Percentiles rank a stretch among this genome's conserved stretches.
Conservation (phyloP, 1,139 yeast genomes). For the Nakaseomyces delphensis region DNA sequence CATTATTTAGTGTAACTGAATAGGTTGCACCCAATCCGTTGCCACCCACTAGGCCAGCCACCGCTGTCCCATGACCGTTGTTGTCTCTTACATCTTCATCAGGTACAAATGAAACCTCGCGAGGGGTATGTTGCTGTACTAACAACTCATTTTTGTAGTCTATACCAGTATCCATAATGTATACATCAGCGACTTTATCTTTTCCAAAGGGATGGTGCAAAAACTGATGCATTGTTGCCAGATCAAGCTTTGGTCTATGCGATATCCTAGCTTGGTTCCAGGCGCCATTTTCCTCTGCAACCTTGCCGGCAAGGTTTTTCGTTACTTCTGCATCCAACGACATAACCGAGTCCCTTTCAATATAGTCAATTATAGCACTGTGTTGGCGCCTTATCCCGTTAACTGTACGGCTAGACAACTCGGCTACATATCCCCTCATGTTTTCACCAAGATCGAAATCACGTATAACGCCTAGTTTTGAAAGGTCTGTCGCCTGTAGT, state of each 20-base stretch:
- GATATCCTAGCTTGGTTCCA: constrained; percentile 96
- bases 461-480: constrained; percentile 48
- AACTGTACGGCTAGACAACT: constrained; percentile 62
- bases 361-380: constrained; percentile 46
- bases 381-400: constrained; percentile 60
- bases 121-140: constrained; percentile 64
- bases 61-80: constrained; percentile 85
- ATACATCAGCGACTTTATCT: constrained; percentile 88
- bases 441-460: constrained; percentile 50
- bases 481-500: background rate
- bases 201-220: constrained; percentile 53
- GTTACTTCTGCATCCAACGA: constrained; percentile 49
- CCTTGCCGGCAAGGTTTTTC: background rate
- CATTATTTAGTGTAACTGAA: constrained; percentile 63
- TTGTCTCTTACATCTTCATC: constrained; percentile 83
- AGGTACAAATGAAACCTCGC: constrained; percentile 90
- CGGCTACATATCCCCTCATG: constrained; percentile 63
- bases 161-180: constrained; percentile 87
- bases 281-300: constrained; percentile 71
- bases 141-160: constrained; percentile 74
- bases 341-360: constrained; percentile 76
- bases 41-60: constrained; percentile 84
- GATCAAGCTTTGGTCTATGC: constrained; percentile 71
- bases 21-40: constrained; percentile 67
- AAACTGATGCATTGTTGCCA: constrained; percentile 37